These are phyloP conservation scores for Podila minutissima DNA, from an alignment of 192 early-diverging fungal species.

Conservation along the genomic window DNA sequence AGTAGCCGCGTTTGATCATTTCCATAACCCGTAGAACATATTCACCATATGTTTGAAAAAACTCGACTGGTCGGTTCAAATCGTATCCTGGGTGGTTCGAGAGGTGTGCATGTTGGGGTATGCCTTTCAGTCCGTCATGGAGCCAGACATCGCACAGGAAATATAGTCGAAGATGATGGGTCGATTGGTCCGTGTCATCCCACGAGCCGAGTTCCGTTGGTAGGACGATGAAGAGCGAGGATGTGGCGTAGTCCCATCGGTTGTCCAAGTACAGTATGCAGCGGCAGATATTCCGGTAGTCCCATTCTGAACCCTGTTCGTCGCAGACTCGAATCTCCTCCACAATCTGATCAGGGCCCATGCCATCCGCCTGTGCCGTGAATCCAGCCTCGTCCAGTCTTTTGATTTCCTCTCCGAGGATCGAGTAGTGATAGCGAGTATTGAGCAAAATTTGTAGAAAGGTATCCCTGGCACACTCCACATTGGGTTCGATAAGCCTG, in stretches of 20 bases:
- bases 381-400: background rate
- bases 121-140: background rate
- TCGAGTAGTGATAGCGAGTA: background rate
- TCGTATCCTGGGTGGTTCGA: background rate
- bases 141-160: background rate
- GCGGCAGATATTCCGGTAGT: background rate
- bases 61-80: background rate
- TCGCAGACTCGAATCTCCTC: background rate
- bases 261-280: background rate
- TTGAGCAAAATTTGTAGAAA: background rate
- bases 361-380: background rate
- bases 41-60: background rate
- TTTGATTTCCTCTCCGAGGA: background rate
- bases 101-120: background rate
- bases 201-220: background rate
- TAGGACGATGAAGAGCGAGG: background rate
- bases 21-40: background rate
- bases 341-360: background rate
- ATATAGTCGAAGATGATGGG: background rate
- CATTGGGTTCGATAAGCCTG: no score
- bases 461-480: background rate
- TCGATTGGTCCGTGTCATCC: background rate
- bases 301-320: background rate
- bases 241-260: background rate
- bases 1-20: background rate